A percentile compares a stretch with the other conserved stretches of the same genome.
phyloP scores from a whole-genome alignment of 495 filamentous ascomycete genomes.

The Stereocaulon alpinum region DNA sequence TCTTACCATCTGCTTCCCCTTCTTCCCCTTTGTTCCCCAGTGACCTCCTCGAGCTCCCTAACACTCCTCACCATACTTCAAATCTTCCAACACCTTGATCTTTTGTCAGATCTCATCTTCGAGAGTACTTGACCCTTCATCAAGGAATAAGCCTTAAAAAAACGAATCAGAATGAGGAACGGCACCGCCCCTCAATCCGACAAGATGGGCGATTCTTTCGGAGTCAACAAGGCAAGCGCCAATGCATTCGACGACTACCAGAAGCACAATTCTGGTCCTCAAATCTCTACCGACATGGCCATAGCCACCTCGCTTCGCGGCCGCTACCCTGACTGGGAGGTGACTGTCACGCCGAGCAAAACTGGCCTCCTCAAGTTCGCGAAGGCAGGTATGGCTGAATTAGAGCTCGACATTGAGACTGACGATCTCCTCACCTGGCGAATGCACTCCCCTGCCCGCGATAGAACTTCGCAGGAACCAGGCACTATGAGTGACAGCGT shows the following conservation, averaged over 20 bases:
- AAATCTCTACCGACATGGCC: slow-evolving; percentile 2
- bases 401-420: slow-evolving; percentile 28
- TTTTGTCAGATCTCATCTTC: not conserved
- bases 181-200: not conserved
- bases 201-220: not conserved
- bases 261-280: slow-evolving; percentile 4
- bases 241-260: slow-evolving; percentile 13
- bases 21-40: too few relatives aligned
- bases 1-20: too few relatives aligned
- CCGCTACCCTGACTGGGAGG: slow-evolving; percentile 12
- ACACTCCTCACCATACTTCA: too few relatives aligned
- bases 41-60: too few relatives aligned
- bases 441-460: slow-evolving; percentile 4
- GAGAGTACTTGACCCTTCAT: not conserved
- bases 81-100: too few relatives aligned
- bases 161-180: not conserved
- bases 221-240: not conserved
- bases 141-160: not conserved
- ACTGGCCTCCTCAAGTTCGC: slow-evolving; percentile 30
- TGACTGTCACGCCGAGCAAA: slow-evolving; percentile 27
- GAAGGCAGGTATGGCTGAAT: slow-evolving; percentile 28
- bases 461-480: slow-evolving; percentile 14
- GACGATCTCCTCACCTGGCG: slow-evolving; percentile 25
- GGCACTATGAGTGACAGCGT: slow-evolving; percentile 25
- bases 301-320: slow-evolving; percentile 19